These are phyloP conservation scores for Fraxinus sp. DNA, from an alignment of 305 asterid genomes.

Conservation along the genomic window DNA sequence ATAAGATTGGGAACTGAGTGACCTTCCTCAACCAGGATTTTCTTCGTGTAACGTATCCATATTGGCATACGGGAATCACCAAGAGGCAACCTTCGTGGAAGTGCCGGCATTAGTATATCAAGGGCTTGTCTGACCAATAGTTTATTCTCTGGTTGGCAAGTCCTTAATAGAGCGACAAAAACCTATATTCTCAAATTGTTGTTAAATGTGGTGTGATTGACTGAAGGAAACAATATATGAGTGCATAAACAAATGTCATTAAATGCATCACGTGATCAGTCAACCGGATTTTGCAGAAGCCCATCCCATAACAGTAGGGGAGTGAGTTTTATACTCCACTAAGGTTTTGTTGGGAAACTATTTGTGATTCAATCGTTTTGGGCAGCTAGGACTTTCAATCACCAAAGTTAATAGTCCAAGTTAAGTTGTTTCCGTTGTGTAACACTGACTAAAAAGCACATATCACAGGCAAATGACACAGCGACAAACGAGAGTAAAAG, in stretches of 20 bases:
- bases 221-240: slow-evolving; percentile 9
- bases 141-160: slow-evolving; percentile 99
- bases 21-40: slow-evolving; percentile 98
- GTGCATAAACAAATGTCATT: neutral
- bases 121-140: slow-evolving; percentile 98
- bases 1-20: slow-evolving; percentile 98
- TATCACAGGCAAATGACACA: neutral
- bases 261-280: neutral
- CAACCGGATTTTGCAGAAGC: slow-evolving; percentile 13
- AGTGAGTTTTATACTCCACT: neutral
- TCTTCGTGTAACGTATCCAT: slow-evolving; percentile 99
- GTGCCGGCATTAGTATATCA: slow-evolving; percentile 99
- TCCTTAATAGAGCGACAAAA: slow-evolving; percentile 94
- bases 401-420: neutral
- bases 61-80: slow-evolving; percentile 99
- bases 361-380: neutral
- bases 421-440: slow-evolving; percentile 1
- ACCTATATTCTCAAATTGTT: slow-evolving; percentile 57
- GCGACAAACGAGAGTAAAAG: neutral
- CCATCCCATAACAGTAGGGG: slow-evolving; percentile 3
- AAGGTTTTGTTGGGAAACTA: slow-evolving; percentile 9
- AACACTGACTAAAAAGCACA: neutral
- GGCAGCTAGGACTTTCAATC: slow-evolving; percentile 5
- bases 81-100: slow-evolving; percentile 95
- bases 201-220: slow-evolving; percentile 17